phyloP scores from a whole-genome alignment of 768 basidiomycete species.

The Macrocybe gigantea region DNA sequence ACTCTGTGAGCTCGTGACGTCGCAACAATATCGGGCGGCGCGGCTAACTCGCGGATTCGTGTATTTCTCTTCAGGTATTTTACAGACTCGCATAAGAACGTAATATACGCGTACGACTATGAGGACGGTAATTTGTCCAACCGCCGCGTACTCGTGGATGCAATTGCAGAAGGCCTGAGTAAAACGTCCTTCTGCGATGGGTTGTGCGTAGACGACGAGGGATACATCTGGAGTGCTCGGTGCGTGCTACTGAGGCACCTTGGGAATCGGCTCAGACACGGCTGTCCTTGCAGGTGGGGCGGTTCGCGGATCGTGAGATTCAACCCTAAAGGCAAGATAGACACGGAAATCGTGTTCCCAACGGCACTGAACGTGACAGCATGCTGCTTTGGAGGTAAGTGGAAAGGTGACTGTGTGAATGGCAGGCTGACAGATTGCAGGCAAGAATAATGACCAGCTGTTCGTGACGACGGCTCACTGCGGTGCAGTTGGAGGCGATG shows the following conservation, averaged over 20 bases:
- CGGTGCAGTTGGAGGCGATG: constrained; percentile 51
- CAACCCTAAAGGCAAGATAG: constrained; percentile 44
- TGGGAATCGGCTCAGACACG: constrained; percentile 1
- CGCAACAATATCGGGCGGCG: not conserved
- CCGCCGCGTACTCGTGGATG: constrained; percentile 53
- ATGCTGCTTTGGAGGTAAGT: constrained; percentile 63
- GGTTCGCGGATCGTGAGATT: constrained; percentile 56
- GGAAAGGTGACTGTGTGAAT: not conserved
- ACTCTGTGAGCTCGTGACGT: constrained; percentile 40
- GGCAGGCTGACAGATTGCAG: constrained; percentile 21
- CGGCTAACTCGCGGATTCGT: constrained; percentile 1
- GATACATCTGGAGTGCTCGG: constrained; percentile 62
- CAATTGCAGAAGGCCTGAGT: constrained; percentile 44
- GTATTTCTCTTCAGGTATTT: constrained; percentile 43
- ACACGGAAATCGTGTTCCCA: constrained; percentile 53
- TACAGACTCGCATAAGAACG: constrained; percentile 61
- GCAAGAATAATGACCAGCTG: constrained; percentile 54
- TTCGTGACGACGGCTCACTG: constrained; percentile 63
- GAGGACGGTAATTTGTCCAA: constrained; percentile 50
- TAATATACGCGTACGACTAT: constrained; percentile 66
- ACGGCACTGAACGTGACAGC: constrained; percentile 60
- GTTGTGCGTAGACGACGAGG: constrained; percentile 57
- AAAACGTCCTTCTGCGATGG: constrained; percentile 57
- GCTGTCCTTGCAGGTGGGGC: constrained; percentile 45
- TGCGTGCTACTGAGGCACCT: constrained; percentile 9